Percentiles rank a stretch among this genome's conserved stretches.
These are phyloP conservation scores for Petrea volubilis DNA, from an alignment of 257 asterid genomes.

Conservation along the genomic window DNA sequence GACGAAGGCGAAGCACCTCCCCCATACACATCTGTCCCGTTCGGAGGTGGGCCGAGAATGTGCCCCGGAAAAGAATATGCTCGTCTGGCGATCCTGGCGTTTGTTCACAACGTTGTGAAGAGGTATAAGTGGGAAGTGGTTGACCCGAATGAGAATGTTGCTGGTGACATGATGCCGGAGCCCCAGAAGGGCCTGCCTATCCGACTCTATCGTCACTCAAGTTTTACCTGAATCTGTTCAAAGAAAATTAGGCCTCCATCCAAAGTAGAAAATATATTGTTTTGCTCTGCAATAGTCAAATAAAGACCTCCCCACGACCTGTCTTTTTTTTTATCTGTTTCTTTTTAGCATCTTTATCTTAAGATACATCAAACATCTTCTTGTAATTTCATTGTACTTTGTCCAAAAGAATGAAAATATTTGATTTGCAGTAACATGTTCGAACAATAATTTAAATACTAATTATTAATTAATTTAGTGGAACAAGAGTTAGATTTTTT, in stretches of 20 bases:
- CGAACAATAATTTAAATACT: no score
- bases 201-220: slow-evolving; percentile 29
- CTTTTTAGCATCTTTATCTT: neutral
- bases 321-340: neutral
- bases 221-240: neutral
- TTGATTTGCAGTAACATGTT: no score
- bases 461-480: no score
- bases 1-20: slow-evolving; percentile 29
- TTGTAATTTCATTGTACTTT: neutral
- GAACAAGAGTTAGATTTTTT: no score
- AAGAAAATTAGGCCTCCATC: neutral
- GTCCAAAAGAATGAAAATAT: no score
- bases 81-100: slow-evolving; percentile 46
- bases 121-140: slow-evolving; percentile 50
- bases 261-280: neutral
- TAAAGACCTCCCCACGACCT: neutral
- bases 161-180: slow-evolving; percentile 70
- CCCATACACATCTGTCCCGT: slow-evolving; percentile 51
- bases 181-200: slow-evolving; percentile 59
- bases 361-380: neutral
- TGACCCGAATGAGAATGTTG: slow-evolving; percentile 46
- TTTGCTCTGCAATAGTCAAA: neutral
- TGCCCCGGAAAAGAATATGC: slow-evolving; percentile 74
- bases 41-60: slow-evolving; percentile 66
- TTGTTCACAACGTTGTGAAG: slow-evolving; percentile 47